Evolutionary conservation across 352 stramenopile species (phyloP), one percentile per base, ranked within the genome.

Genomic region (Thraustochytrium striatum): DNA sequence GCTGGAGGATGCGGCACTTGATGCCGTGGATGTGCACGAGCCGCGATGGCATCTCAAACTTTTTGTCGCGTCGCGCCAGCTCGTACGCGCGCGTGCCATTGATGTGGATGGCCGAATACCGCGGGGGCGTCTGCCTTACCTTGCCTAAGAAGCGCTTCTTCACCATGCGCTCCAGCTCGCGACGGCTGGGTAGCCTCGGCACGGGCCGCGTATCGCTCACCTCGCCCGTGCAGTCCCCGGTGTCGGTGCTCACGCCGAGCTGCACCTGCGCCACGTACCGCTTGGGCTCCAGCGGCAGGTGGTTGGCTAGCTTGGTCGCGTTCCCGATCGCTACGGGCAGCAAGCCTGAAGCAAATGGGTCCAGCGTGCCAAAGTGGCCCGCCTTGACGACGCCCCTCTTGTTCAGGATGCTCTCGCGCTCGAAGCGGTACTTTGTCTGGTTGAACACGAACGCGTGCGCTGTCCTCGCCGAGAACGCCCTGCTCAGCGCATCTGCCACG

Each of bases 321-420:
- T 32, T 11, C 5, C 30, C 30, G 41, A 43, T 61, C 32, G 2
- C n/a, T 5, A 75, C 25, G 0, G 50, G 43, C 28, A 75, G 36
- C 11, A 75, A 8, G 8, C 65, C 65, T 3, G 65, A 35, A 57
- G n/a, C 61, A 61, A 75, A 75, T 28, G 65, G 65, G 36, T 75
- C 65, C 11, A 75, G 50, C 25, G 65, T 75, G 50, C 65, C 65
- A 1, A 75, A 58, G 52, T 75, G 65, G 5, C 65, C 65, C 11
- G 19, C 43, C 39, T 39, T 72, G 3, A 75, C 25, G 21, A 1
- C 5, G 43, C n/a, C 30, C 38, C 7, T 2, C 3, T 21, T n/a
- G 19, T 30, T n/a, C n/a, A 30, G 9, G 58, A 43, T 61, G 25
- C 25, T 19, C 5, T 61, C 53, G 53, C 11, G 5, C 53, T 16